These are phyloP conservation scores for Aureobasidium sp. DNA, from an alignment of 2,329 filamentous ascomycete species.

Conservation along the genomic window DNA sequence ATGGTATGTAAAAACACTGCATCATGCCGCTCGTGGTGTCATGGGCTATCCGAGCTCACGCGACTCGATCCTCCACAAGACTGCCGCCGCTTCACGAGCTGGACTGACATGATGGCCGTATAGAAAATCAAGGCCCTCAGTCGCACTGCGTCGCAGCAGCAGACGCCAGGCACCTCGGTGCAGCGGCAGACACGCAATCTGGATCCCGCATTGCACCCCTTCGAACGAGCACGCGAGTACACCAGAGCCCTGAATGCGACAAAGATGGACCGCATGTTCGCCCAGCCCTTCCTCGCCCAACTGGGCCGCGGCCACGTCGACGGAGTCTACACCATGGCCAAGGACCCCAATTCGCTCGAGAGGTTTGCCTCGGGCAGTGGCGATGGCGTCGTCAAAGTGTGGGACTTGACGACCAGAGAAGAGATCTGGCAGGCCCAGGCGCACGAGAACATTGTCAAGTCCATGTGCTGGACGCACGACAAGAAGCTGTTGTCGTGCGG, in stretches of 20 bases:
- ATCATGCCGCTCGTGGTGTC: neutral
- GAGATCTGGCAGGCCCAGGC: constrained; percentile 73
- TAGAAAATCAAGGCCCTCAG: constrained; percentile 61
- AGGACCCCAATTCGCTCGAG: constrained; percentile 42
- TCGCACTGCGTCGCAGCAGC: constrained; percentile 56
- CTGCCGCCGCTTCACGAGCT: neutral
- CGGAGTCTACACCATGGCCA: constrained; percentile 51
- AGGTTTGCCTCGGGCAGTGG: constrained; percentile 70
- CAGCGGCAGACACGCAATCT: constrained; percentile 62
- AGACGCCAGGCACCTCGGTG: constrained; percentile 60
- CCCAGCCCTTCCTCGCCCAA: constrained; percentile 74
- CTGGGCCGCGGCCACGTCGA: constrained; percentile 89
- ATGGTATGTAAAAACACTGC: neutral
- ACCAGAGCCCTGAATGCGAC: constrained; percentile 73
- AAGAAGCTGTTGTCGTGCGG: constrained; percentile 81
- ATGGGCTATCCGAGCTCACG: no score
- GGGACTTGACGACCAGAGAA: constrained; percentile 67
- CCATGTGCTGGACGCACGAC: constrained; percentile 80
- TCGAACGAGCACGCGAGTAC: constrained; percentile 84
- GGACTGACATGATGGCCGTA: neutral
- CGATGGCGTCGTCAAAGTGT: constrained; percentile 90
- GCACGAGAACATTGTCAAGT: constrained; percentile 91
- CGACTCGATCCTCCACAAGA: neutral
- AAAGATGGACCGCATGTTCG: constrained; percentile 90
- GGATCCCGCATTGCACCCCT: constrained; percentile 80